Base-by-base conservation (phyloP, 352 stramenopile species). In the Phytophthora melonis region DNA sequence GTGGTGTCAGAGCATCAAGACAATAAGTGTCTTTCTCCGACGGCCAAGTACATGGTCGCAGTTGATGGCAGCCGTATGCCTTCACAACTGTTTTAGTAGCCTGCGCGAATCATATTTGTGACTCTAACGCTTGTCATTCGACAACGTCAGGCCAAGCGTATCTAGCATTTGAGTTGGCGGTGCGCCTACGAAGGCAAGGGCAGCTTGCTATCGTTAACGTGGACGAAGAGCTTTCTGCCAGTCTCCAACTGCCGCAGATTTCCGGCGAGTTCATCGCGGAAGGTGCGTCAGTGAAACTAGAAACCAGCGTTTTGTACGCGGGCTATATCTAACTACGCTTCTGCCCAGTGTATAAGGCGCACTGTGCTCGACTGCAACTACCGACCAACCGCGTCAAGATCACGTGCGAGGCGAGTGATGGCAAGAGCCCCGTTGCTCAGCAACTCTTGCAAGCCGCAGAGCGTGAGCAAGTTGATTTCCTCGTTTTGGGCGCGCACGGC, bases 31-130 rank as follows among this genome's bases (percentile, higher is more conserved):
- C 63, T 93, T 7, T 58, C 71, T 5, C 79, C 86, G 10, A 88
- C 84, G 0, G 75, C 83, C 1, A 74, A 70, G 5, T 93, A 84
- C 47, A 66, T 84, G 45, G 67, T 93, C 25, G 86, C 75, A 34
- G 83, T 93, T 16, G 86, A 93, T 27, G 84, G 86, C n/a, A 92
- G 84, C 30, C 84, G 86, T 93, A 84, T 27, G 86, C 41, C 16
- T n/a, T n/a, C 2, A 3, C 8, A 21, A 49, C 1, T 8, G 72
- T 55, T 27, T 13, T 27, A 27, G 18, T 54, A 27, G 47, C 19
- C 13, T 54, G 47, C n/a, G n/a, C 34, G 34, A 41, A 16, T 41
- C 41, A 18, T 21, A 19, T 49, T 21, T n/a, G 27, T 10, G 11
- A 27, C n/a, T 54, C 47, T 30, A 5, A 54, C 18, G 47, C 6